phyloP scores from a whole-genome alignment of 148 eudicot genomes.

The Rheum nobile region DNA sequence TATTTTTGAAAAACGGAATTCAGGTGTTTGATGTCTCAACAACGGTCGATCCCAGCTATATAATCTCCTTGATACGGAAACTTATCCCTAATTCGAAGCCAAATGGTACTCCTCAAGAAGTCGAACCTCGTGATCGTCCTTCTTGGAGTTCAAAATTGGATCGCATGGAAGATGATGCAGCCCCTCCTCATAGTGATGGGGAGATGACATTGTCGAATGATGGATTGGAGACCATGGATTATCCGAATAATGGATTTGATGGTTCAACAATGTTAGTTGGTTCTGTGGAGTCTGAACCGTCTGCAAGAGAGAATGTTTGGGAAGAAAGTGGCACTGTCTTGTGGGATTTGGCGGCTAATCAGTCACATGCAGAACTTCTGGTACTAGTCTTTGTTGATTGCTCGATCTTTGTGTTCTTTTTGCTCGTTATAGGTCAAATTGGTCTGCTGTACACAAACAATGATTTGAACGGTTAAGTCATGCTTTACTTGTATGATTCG shows the following conservation, averaged over 20 bases:
- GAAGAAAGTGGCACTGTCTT: constrained; percentile 85
- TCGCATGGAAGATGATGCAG: constrained; percentile 18
- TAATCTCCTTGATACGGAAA: constrained; percentile 83
- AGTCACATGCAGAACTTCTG: constrained; percentile 83
- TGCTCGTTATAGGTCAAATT: background rate
- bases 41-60: constrained; percentile 84
- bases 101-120: constrained; percentile 15
- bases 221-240: constrained; percentile 35
- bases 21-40: constrained; percentile 73
- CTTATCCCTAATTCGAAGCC: constrained; percentile 45
- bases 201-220: constrained; percentile 11
- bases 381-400: constrained; percentile 24
- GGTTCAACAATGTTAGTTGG: constrained; percentile 14
- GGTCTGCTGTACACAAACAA: background rate
- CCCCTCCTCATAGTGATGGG: constrained; percentile 20
- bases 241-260: constrained; percentile 19
- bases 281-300: constrained; percentile 15
- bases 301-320: constrained; percentile 54
- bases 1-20: background rate
- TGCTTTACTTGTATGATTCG: background rate
- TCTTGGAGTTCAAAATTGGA: constrained; percentile 17
- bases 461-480: background rate
- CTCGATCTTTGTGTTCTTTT: background rate
- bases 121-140: constrained; percentile 14
- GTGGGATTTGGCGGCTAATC: constrained; percentile 92